Evolutionary conservation across 306 rosid species (phyloP).

Genomic region (Styphnolobium japonicum): DNA sequence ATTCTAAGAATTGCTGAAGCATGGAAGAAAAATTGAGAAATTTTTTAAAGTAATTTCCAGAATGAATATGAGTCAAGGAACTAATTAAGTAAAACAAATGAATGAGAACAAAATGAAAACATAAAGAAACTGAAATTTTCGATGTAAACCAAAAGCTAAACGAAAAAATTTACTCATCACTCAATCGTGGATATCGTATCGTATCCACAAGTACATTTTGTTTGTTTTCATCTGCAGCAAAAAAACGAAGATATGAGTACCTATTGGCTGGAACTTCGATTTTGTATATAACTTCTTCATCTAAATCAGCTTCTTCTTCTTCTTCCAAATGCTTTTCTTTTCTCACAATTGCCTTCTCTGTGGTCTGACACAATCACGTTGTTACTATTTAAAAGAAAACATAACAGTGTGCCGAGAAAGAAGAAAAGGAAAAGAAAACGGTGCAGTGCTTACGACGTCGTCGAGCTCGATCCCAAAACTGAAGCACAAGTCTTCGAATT

Average conservation of each 20-base stretch:
- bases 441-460: slow-evolving; percentile 63
- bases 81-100: too few relatives aligned
- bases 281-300: slow-evolving; percentile 49
- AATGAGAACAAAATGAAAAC: too few relatives aligned
- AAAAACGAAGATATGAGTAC: too few relatives aligned
- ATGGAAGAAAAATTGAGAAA: too few relatives aligned
- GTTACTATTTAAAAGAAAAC: not conserved
- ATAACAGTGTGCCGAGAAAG: not conserved
- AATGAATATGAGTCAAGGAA: too few relatives aligned
- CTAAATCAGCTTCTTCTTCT: slow-evolving; percentile 29
- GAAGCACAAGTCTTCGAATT: slow-evolving; percentile 89
- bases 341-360: slow-evolving; percentile 83
- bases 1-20: too few relatives aligned
- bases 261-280: slow-evolving; percentile 93
- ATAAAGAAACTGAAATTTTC: not conserved
- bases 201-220: too few relatives aligned
- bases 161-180: too few relatives aligned
- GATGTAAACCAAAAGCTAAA: not conserved
- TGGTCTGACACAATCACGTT: slow-evolving; percentile 53
- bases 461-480: slow-evolving; percentile 90
- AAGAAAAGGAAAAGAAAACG: too few relatives aligned
- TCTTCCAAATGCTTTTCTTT: slow-evolving; percentile 83
- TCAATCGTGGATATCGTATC: too few relatives aligned
- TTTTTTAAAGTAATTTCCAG: too few relatives aligned
- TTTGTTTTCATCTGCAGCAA: too few relatives aligned